Percentiles rank a stretch among this genome's conserved stretches.
phyloP scores from a whole-genome alignment of 2,329 filamentous ascomycete genomes.

The Epichloe scottii region DNA sequence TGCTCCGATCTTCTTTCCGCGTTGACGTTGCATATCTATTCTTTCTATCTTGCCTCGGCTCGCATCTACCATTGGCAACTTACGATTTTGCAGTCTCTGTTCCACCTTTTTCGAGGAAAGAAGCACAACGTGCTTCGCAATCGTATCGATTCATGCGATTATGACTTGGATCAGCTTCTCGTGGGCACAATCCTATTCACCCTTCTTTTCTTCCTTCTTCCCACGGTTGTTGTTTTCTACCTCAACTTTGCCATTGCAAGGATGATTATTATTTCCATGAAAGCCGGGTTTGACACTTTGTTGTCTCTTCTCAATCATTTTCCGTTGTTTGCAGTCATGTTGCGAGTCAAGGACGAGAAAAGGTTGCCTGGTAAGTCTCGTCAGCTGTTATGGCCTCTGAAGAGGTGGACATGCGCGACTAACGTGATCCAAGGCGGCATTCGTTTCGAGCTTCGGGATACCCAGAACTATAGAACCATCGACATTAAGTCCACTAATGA shows the following conservation, averaged over 20 bases:
- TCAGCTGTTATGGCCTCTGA: not conserved
- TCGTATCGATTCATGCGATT: constrained; percentile 97
- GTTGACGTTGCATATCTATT: constrained; percentile 92
- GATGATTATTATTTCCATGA: constrained; percentile 89
- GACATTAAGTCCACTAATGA: constrained; percentile 28
- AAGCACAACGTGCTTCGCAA: constrained; percentile 95
- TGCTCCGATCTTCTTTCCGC: constrained; percentile 89
- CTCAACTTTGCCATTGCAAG: constrained; percentile 88
- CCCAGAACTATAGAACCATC: constrained; percentile 36
- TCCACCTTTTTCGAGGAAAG: constrained; percentile 95
- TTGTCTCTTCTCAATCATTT: constrained; percentile 96
- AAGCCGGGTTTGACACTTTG: constrained; percentile 80
- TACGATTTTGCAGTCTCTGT: constrained; percentile 91
- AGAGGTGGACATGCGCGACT: not conserved
- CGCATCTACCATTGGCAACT: constrained; percentile 98
- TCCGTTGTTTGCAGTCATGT: constrained; percentile 91
- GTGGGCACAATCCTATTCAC: constrained; percentile 96
- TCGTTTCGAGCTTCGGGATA: constrained; percentile 78
- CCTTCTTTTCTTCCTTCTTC: constrained; percentile 83
- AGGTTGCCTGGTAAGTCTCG: constrained; percentile 62
- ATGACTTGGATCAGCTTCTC: constrained; percentile 91
- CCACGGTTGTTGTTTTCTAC: constrained; percentile 93
- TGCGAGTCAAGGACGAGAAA: constrained; percentile 83
- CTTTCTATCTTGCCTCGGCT: constrained; percentile 92
- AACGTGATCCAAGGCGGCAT: constrained; percentile 41